phyloP scores from a whole-genome alignment of 2,329 filamentous ascomycete species.

The Nemania sp. region DNA sequence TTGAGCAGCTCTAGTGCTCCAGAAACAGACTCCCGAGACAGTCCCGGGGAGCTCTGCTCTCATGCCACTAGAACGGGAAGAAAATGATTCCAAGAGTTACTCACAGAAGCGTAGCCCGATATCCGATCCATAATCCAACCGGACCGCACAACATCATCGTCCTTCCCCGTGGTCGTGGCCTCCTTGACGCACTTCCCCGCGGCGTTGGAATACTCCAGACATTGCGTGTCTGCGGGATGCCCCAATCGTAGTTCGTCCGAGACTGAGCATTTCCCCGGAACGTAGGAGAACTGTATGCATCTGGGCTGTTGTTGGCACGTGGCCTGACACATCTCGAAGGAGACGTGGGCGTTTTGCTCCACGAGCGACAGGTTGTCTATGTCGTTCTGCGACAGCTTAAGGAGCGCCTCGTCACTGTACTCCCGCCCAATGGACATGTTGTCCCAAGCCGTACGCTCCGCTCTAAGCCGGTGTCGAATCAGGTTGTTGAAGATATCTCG shows the following conservation, averaged over 20 bases:
- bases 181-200: constrained; percentile 30
- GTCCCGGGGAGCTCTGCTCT: too few relatives aligned
- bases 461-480: constrained; percentile 24
- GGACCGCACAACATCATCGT: constrained; percentile 24
- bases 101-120: constrained; percentile 3
- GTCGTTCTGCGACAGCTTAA: constrained; percentile 21
- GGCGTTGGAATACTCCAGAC: constrained; percentile 29
- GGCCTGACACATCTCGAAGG: constrained; percentile 27
- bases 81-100: too few relatives aligned
- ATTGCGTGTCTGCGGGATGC: constrained; percentile 25
- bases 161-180: constrained; percentile 22
- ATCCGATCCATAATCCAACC: constrained; percentile 31
- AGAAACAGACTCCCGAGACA: too few relatives aligned
- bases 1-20: too few relatives aligned
- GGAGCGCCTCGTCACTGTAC: constrained; percentile 30
- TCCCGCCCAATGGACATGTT: constrained; percentile 29
- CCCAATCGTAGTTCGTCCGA: constrained; percentile 30
- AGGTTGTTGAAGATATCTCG: constrained; percentile 31
- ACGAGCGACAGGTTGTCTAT: constrained; percentile 22
- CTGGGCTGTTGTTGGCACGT: constrained; percentile 26
- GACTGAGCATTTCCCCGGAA: constrained; percentile 26
- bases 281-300: constrained; percentile 32
- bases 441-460: constrained; percentile 26
- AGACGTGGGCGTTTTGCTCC: constrained; percentile 28
- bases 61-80: too few relatives aligned